Base-by-base conservation (phyloP, 306 rosid genomes). In the Vachellia pachyceras region DNA sequence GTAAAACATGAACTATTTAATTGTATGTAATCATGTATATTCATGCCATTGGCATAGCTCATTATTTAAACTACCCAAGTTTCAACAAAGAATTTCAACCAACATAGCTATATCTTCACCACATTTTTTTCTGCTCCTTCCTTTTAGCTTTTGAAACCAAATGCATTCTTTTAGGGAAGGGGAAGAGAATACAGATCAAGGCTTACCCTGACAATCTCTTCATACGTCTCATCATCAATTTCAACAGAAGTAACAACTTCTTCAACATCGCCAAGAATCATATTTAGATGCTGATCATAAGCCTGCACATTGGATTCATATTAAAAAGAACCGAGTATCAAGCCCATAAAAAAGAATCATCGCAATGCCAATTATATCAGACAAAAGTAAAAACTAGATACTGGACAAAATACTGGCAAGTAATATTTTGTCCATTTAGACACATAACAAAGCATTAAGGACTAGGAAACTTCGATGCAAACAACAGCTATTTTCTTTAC, bases 191-290 rank as follows among this genome's bases (percentile, higher is more conserved):
- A 9, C 17, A 72, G 37, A 80, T 58, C 2, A 73, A 12, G 70
- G 85, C 93, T 77, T 92, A 96, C 99, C 95, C 99, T 92, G 68
- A 96, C 98, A 80, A 96, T 96, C 86, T 96, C 99, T 94, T 96
- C 99, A 66, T 96, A 96, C 5, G 99, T 96, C 82, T 96, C 99
- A 75, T 96, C 99, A 68, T 96, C 99, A 11, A 96, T 96, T 85
- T 96, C 99, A 8, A 96, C 97, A 10, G 97, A 87, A 8, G 99
- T 96, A 77, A 96, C 97, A 23, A 90, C 44, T 87, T 96, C 99
- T 81, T 96, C 99, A 29, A 96, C 99, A 85, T 96, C 99, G 45
- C 99, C 99, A n/a, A 96, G 99, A 86, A 96, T 96, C 99, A 96
- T 96, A 86, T 96, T 96, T 67, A 96, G 92, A 87, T 96, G 99